Evolutionary conservation across 176 grass and related monocot species (phyloP).

Genomic region (Oryza meridionalis): DNA sequence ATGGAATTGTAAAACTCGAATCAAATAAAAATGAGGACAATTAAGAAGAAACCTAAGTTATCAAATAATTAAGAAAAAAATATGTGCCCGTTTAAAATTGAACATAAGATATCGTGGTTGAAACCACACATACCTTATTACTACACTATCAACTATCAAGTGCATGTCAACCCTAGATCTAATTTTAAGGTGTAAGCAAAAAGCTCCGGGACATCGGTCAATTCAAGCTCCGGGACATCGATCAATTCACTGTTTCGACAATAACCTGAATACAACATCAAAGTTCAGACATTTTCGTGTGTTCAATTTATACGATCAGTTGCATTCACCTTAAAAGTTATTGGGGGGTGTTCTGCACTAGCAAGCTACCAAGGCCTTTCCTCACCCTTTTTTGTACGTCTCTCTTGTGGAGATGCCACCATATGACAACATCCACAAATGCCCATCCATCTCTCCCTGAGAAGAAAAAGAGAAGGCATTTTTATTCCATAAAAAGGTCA

Average conservation of each 20-base stretch:
- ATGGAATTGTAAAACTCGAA: too few species aligned
- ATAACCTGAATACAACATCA: background rate
- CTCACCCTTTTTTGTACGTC: background rate
- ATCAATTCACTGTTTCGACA: background rate
- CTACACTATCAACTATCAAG: too few species aligned
- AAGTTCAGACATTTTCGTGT: background rate
- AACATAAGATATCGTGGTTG: too few species aligned
- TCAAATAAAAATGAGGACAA: too few species aligned
- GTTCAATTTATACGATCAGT: background rate
- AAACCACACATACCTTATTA: too few species aligned
- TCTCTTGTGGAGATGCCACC: constrained; percentile 40
- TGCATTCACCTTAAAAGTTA: background rate
- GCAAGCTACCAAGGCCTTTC: background rate
- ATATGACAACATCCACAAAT: background rate
- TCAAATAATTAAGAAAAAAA: too few species aligned
- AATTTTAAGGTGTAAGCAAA: too few species aligned
- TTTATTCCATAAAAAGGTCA: background rate
- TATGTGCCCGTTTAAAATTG: too few species aligned
- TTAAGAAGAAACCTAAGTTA: too few species aligned
- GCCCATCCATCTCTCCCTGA: background rate
- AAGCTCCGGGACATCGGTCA: too few species aligned
- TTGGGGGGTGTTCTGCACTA: constrained; percentile 12
- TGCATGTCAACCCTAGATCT: too few species aligned
- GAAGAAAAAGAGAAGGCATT: background rate
- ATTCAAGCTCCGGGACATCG: too few species aligned